These are phyloP conservation scores for Cladosporium cucumerinum DNA, from an alignment of 2,329 filamentous ascomycete species.

Conservation along the genomic window DNA sequence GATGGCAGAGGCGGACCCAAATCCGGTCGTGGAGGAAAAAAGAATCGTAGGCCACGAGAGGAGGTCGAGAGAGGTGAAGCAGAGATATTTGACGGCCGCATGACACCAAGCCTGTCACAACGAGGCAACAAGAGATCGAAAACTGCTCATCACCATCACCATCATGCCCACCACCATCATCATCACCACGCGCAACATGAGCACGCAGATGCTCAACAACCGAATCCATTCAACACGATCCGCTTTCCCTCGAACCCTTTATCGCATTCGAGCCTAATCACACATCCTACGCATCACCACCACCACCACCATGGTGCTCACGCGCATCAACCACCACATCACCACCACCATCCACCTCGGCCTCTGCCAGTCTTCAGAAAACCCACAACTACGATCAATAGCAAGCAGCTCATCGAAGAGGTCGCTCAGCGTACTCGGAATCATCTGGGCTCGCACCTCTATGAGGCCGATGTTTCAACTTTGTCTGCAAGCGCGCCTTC, in stretches of 20 bases:
- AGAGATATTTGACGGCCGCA: slow-evolving; percentile 63
- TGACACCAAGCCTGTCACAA: slow-evolving; percentile 55
- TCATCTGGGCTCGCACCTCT: slow-evolving; percentile 82
- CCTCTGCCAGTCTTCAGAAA: slow-evolving; percentile 50
- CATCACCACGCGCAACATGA: slow-evolving; percentile 32
- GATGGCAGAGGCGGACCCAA: slow-evolving; percentile 42
- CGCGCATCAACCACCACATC: slow-evolving; percentile 30
- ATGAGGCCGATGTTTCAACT: slow-evolving; percentile 61
- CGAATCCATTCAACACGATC: slow-evolving; percentile 32
- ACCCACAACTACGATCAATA: slow-evolving; percentile 64
- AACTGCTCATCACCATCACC: slow-evolving; percentile 49
- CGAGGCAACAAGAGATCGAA: slow-evolving; percentile 66
- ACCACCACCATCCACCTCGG: slow-evolving; percentile 37
- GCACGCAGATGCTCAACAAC: slow-evolving; percentile 27
- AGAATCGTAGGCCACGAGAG: slow-evolving; percentile 65
- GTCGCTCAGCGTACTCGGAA: slow-evolving; percentile 68
- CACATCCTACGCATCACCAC: slow-evolving; percentile 33
- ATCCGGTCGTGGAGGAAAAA: slow-evolving; percentile 21
- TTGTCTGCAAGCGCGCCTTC: slow-evolving; percentile 32
- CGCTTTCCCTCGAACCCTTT: slow-evolving; percentile 32
- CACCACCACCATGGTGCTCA: slow-evolving; percentile 39
- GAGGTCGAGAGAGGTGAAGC: slow-evolving; percentile 64
- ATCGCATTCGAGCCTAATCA: slow-evolving; percentile 27
- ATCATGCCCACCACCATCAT: slow-evolving; percentile 57
- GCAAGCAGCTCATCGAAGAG: slow-evolving; percentile 67